A percentile compares a stretch with the other conserved stretches of the same genome.
Evolutionary conservation across 345 rosid species (phyloP).

Genomic region (Sonneratia caseolaris): DNA sequence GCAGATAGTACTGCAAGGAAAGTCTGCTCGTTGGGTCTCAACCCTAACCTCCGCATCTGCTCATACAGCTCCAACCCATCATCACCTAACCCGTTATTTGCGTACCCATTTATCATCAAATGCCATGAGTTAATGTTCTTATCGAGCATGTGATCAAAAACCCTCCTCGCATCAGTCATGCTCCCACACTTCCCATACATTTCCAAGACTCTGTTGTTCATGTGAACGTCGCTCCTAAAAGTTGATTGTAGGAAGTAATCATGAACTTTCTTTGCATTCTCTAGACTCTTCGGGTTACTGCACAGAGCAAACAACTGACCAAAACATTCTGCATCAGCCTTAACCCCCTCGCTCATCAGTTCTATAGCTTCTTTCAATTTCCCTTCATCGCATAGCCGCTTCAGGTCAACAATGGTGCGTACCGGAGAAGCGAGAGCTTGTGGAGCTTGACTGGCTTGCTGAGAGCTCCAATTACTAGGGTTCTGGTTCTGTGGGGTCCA

Average conservation of each 20-base stretch:
- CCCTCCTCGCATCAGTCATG: slow-evolving; percentile 39
- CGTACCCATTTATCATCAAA: slow-evolving; percentile 36
- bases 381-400: slow-evolving; percentile 27
- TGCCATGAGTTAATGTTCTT: slow-evolving; percentile 42
- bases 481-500: slow-evolving; percentile 30
- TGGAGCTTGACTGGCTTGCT: slow-evolving; percentile 13
- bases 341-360: slow-evolving; percentile 32
- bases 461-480: slow-evolving; percentile 24
- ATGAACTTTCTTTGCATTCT: slow-evolving; percentile 36
- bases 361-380: slow-evolving; percentile 34
- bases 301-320: slow-evolving; percentile 21
- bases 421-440: slow-evolving; percentile 2
- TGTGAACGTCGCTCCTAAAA: slow-evolving; percentile 23
- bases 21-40: slow-evolving; percentile 33
- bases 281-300: slow-evolving; percentile 18
- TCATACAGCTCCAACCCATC: slow-evolving; percentile 35
- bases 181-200: slow-evolving; percentile 36
- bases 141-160: slow-evolving; percentile 34
- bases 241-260: slow-evolving; percentile 37
- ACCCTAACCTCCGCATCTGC: slow-evolving; percentile 27
- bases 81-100: slow-evolving; percentile 32
- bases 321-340: slow-evolving; percentile 25
- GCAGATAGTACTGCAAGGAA: slow-evolving; percentile 29
- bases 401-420: slow-evolving; percentile 19
- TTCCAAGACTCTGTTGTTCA: slow-evolving; percentile 29